phyloP scores from a whole-genome alignment of 352 stramenopile species.

The Blastocystis sp. region DNA sequence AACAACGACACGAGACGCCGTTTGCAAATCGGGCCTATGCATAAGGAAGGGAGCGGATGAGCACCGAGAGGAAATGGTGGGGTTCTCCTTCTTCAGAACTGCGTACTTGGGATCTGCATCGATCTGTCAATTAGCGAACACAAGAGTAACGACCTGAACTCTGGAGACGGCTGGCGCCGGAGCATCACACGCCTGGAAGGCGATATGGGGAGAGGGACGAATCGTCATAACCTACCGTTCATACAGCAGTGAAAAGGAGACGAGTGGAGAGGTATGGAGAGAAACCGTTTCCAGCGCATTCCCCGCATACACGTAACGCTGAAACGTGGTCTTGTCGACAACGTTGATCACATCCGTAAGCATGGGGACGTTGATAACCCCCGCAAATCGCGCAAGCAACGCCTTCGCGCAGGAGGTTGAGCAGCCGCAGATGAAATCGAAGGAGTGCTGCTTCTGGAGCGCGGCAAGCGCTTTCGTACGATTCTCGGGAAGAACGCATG shows the following conservation, averaged over 20 bases:
- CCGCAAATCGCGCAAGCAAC: constrained; percentile 88
- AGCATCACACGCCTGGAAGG: neutral
- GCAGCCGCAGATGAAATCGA: constrained; percentile 87
- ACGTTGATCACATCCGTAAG: constrained; percentile 92
- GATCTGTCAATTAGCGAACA: neutral
- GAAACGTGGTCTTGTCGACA: constrained; percentile 88
- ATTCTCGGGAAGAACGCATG: constrained; percentile 29
- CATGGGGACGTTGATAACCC: constrained; percentile 87
- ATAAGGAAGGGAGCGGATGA: constrained; percentile 87
- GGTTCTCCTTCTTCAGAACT: constrained; percentile 43
- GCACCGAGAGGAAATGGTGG: constrained; percentile 84
- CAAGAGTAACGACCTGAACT: neutral
- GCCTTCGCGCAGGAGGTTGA: constrained; percentile 93
- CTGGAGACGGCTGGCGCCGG: constrained; percentile 83
- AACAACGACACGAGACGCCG: constrained; percentile 88
- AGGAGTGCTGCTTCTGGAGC: constrained; percentile 72
- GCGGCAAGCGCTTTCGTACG: neutral
- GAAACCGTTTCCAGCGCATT: constrained; percentile 79
- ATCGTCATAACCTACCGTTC: constrained; percentile 27
- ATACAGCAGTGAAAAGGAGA: neutral
- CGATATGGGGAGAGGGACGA: constrained; percentile 21
- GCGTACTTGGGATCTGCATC: neutral
- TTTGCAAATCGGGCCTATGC: constrained; percentile 88
- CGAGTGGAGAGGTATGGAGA: neutral
- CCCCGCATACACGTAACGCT: constrained; percentile 81